These are phyloP conservation scores for Paracoccidioides brasiliensis DNA, from an alignment of 2,329 filamentous ascomycete species.

Conservation along the genomic window DNA sequence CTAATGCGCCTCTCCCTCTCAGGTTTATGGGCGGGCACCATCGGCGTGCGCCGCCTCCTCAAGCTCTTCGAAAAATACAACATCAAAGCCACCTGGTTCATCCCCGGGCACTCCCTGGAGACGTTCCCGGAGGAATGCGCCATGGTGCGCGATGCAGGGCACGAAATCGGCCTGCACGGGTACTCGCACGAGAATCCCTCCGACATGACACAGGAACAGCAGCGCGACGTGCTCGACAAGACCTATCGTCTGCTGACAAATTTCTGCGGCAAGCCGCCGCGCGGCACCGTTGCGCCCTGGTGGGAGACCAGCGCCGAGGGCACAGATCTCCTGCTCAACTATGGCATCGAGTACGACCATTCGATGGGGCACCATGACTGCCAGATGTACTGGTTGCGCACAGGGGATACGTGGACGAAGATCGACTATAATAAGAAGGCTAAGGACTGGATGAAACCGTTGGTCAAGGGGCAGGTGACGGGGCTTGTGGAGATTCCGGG, in stretches of 20 bases:
- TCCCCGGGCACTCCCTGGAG: slow-evolving; percentile 50
- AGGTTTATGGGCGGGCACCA: slow-evolving; percentile 55
- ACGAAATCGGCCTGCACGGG: slow-evolving; percentile 56
- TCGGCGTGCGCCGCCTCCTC: slow-evolving; percentile 52
- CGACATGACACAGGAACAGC: slow-evolving; percentile 62
- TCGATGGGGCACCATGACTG: slow-evolving; percentile 34
- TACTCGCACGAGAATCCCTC: slow-evolving; percentile 63
- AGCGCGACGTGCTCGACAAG: slow-evolving; percentile 63
- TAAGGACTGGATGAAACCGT: slow-evolving; percentile 34
- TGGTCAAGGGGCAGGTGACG: slow-evolving; percentile 35
- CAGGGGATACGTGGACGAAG: slow-evolving; percentile 33
- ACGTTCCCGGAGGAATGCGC: slow-evolving; percentile 54
- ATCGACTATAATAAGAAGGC: slow-evolving; percentile 33
- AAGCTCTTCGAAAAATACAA: slow-evolving; percentile 60
- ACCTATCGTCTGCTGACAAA: slow-evolving; percentile 60
- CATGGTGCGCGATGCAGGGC: slow-evolving; percentile 48
- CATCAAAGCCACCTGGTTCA: slow-evolving; percentile 57
- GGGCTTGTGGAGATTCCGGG: slow-evolving; percentile 33
- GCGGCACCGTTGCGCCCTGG: slow-evolving; percentile 61
- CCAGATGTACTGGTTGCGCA: slow-evolving; percentile 33
- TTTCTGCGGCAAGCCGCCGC: slow-evolving; percentile 60
- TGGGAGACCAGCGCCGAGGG: slow-evolving; percentile 62
- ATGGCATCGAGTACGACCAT: slow-evolving; percentile 35
- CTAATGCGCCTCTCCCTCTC: slow-evolving; percentile 1
- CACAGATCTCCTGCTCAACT: slow-evolving; percentile 34